Percentiles rank a stretch among this genome's conserved stretches.
Evolutionary conservation across 495 filamentous ascomycete species (phyloP).

Genomic region (Acidiella bohemica): DNA sequence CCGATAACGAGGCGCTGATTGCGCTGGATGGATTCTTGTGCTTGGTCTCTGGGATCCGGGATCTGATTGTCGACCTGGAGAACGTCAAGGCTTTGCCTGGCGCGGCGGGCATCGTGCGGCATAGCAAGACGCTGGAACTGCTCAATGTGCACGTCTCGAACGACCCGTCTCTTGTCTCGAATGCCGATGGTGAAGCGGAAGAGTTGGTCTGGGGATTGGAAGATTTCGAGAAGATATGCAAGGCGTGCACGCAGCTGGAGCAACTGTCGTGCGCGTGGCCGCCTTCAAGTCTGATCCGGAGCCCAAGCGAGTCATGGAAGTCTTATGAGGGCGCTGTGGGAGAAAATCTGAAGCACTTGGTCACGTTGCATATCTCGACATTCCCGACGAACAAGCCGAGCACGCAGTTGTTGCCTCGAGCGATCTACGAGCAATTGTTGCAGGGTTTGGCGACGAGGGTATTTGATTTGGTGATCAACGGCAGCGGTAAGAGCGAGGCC

Average conservation of each 20-base stretch:
- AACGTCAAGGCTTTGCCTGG: slow-evolving; percentile 23
- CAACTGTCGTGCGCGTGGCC: slow-evolving; percentile 27
- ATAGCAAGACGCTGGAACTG: slow-evolving; percentile 24
- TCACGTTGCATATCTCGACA: slow-evolving; percentile 30
- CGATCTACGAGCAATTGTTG: slow-evolving; percentile 27
- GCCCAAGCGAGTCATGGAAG: slow-evolving; percentile 19
- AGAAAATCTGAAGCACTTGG: slow-evolving; percentile 20
- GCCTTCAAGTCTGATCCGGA: slow-evolving; percentile 20
- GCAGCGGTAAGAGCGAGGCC: neutral
- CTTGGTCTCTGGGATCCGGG: slow-evolving; percentile 26
- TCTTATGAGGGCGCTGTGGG: slow-evolving; percentile 22
- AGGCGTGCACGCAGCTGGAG: slow-evolving; percentile 24
- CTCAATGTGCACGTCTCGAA: slow-evolving; percentile 24
- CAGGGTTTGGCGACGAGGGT: slow-evolving; percentile 22
- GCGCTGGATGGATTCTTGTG: slow-evolving; percentile 30
- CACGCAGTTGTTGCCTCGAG: slow-evolving; percentile 21
- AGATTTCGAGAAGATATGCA: slow-evolving; percentile 27
- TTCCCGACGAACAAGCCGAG: slow-evolving; percentile 29
- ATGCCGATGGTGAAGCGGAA: slow-evolving; percentile 17
- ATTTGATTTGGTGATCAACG: slow-evolving; percentile 14
- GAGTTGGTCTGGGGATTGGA: slow-evolving; percentile 26
- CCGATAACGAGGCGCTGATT: slow-evolving; percentile 26
- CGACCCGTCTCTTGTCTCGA: slow-evolving; percentile 5
- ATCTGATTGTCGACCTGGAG: slow-evolving; percentile 25
- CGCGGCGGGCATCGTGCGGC: slow-evolving; percentile 24